Conservation (phyloP, 805 yeast genomes). For the Zygoascus flipseniorum region DNA sequence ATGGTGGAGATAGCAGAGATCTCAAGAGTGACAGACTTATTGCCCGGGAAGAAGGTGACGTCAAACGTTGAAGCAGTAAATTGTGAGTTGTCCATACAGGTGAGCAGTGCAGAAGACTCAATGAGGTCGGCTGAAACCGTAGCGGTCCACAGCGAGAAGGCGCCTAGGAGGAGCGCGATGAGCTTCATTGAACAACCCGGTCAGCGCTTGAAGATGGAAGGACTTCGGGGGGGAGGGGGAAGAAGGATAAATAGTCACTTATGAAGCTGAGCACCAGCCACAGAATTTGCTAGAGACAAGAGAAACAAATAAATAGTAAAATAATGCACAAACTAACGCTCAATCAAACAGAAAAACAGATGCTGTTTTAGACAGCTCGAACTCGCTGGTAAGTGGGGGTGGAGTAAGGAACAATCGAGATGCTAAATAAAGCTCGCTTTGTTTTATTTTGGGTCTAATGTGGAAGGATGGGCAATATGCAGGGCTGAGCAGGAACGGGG, state of each 20-base stretch:
- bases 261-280: too few relatives aligned
- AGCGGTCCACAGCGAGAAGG: background rate
- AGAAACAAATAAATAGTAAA: too few relatives aligned
- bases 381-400: too few relatives aligned
- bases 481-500: background rate
- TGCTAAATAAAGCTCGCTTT: background rate
- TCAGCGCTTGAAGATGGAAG: too few relatives aligned
- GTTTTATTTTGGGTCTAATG: background rate
- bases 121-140: slow-evolving; percentile 14
- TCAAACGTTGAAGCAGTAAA: slow-evolving; percentile 79
- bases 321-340: too few relatives aligned
- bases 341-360: too few relatives aligned
- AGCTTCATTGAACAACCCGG: background rate
- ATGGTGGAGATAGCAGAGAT: slow-evolving; percentile 74
- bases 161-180: background rate
- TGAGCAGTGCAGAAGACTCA: slow-evolving; percentile 59
- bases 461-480: background rate
- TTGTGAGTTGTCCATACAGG: slow-evolving; percentile 87
- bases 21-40: slow-evolving; percentile 53
- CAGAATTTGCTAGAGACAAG: too few relatives aligned
- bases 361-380: too few relatives aligned
- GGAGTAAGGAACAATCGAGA: too few relatives aligned
- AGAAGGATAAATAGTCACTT: too few relatives aligned
- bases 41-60: slow-evolving; percentile 61
- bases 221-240: too few relatives aligned